A percentile compares a stretch with the other conserved stretches of the same genome.
Conservation (phyloP, 2,329 filamentous ascomycete genomes). For the Colletotrichum lupini region DNA sequence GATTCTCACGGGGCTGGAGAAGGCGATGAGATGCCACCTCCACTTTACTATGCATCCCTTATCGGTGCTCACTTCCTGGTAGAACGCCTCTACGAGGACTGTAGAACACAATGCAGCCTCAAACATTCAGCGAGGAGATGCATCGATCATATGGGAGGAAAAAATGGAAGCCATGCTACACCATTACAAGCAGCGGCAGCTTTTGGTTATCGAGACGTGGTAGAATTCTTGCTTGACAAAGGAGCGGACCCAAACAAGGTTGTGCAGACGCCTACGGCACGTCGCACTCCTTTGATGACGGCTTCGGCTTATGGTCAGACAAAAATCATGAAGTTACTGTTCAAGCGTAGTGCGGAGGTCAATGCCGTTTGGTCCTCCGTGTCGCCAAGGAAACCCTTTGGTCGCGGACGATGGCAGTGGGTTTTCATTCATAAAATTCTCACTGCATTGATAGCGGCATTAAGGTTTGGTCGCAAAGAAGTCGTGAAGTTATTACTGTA, state of each 20-base stretch:
- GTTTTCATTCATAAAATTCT: too few species aligned
- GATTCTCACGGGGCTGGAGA: accelerated
- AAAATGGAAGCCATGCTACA: too few species aligned
- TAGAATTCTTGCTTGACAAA: neutral
- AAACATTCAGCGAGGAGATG: too few species aligned
- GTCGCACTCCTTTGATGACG: neutral
- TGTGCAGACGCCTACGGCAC: accelerated
- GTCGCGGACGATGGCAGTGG: too few species aligned
- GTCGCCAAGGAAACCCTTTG: too few species aligned
- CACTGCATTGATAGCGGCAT: too few species aligned
- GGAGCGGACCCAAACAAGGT: neutral
- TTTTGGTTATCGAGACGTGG: neutral
- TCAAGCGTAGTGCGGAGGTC: neutral
- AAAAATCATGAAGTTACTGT: neutral
- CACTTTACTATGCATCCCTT: neutral
- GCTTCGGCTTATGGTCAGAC: neutral
- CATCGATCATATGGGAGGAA: too few species aligned
- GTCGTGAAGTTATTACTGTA: too few species aligned
- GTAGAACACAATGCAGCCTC: too few species aligned
- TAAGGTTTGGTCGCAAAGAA: too few species aligned
- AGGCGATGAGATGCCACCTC: neutral
- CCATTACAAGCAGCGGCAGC: neutral
- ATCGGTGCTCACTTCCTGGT: neutral
- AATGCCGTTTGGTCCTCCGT: neutral
- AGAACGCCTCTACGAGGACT: neutral